Evolutionary conservation across 208 protist genomes (phyloP).

Genomic region (Novymonas esmeraldas): DNA sequence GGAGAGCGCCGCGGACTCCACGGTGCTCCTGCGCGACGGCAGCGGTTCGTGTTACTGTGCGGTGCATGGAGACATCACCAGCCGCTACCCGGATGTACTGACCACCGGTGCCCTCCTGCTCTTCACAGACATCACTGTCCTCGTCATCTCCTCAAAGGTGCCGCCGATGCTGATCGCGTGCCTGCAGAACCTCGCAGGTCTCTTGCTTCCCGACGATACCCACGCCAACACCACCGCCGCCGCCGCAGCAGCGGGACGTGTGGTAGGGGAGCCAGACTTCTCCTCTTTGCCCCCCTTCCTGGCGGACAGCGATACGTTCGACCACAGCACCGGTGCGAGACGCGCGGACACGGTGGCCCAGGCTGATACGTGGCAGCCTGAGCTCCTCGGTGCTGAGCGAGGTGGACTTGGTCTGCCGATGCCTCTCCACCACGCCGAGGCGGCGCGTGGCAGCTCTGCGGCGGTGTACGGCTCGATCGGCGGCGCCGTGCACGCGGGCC

Average conservation of each 20-base stretch:
- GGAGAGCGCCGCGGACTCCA: conserved; percentile 82
- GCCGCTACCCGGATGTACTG: conserved; percentile 74
- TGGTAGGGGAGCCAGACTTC: too few species aligned
- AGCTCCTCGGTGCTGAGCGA: not conserved
- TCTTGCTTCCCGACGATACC: conserved; percentile 77
- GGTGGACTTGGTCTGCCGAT: not conserved
- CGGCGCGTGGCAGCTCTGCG: not conserved
- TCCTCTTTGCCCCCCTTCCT: too few species aligned
- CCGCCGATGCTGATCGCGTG: conserved; percentile 81
- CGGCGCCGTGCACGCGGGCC: not conserved
- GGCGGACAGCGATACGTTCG: too few species aligned
- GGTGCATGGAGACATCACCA: conserved; percentile 76
- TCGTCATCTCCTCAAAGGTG: conserved; percentile 52
- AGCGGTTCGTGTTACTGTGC: conserved; percentile 68
- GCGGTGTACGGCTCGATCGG: not conserved
- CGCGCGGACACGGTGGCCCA: not conserved
- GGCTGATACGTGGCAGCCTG: not conserved
- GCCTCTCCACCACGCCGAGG: not conserved
- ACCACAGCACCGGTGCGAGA: too few species aligned
- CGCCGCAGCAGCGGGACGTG: conserved; percentile 3
- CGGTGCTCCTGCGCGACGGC: conserved; percentile 69
- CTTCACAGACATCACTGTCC: conserved; percentile 66
- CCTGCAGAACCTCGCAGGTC: conserved; percentile 70
- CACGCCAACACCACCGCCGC: conserved; percentile 2
- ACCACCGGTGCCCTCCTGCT: conserved; percentile 67